Base-by-base conservation (phyloP, 163 green algal genomes). In the Smithsoniella earleae region DNA sequence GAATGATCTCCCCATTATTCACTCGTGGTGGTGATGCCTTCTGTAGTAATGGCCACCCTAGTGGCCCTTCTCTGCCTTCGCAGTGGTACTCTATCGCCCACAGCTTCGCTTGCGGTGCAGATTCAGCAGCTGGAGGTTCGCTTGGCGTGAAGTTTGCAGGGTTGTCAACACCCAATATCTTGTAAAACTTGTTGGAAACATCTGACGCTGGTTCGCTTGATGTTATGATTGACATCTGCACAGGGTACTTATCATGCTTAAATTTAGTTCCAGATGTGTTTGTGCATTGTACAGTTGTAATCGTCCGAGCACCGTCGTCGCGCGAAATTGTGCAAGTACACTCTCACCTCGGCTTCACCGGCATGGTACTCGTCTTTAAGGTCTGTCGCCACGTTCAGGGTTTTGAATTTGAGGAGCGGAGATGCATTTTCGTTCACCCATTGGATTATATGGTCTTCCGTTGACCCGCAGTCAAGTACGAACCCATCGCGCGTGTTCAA, bases 301-400 rank as follows among this genome's bases (percentile, higher is more conserved):
- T n/a, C n/a, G n/a, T n/a, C n/a, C n/a, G n/a, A n/a, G n/a, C n/a
- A n/a, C n/a, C n/a, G n/a, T n/a, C n/a, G n/a, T n/a, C n/a, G n/a
- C n/a, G n/a, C n/a, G n/a, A n/a, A n/a, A n/a, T n/a, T n/a, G n/a
- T n/a, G n/a, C n/a, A n/a, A n/a, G n/a, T n/a, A n/a, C n/a, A n/a
- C n/a, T n/a, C 58, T 20, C 34, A 69, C 58, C 25, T 69, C 22
- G 16, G 58, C 58, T 8, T 13, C 43, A n/a, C 58, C 58, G 5
- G 58, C 58, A 69, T 69, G 58, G 58, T 13, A 69, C 58, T 69
- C 58, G 8, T 69, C 5, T n/a, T 69, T 34, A 30, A 69, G 27
- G 30, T 69, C 58, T 33, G 40, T 31, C 27, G 58, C 58, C 20
- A 69, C 30, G 43, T 69, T 31, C 20, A 69, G 58, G n/a, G 58